Base-by-base conservation (phyloP, 2,329 filamentous ascomycete species). In the Trichoderma pleuroti region DNA sequence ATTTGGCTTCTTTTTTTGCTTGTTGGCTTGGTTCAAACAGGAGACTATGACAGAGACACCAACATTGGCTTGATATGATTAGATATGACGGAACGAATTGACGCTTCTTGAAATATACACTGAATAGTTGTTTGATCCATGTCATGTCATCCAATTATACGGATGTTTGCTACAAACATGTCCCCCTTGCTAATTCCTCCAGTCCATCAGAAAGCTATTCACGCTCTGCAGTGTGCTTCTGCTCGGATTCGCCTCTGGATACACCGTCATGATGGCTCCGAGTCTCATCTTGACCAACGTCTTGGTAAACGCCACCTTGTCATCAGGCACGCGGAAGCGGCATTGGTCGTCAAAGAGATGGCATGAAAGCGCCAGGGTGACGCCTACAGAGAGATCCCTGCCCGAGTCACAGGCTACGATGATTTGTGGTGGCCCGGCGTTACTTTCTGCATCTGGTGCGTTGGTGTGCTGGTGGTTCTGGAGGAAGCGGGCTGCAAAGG, bases 211-310 rank as follows among this genome's bases (percentile, higher is more conserved):
- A 76, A 93, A 97, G 69, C 92, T 92, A 80, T 98, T 98, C 6
- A 98, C 91, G 74, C 93, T 95, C 80, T 98, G 94, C 46, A 98
- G 82, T 0, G 94, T 98, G 26, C 92, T 87, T 42, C 96, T 86
- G 73, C 91, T 94, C 0, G 95, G 94, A 77, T 97, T 97, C 3
- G 91, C 92, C 74, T 92, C 90, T 1, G 94, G 91, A 77, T 91
- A 91, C 0, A 88, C 88, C 6, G 90, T 91, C 80, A 95, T 93
- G 75, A 98, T 92, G 84, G 90, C 92, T n/a, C 92, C 91, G 36
- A 98, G 84, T 66, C 91, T 87, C 75, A 90, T 88, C 75, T 92
- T 91, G 77, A 98, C 94, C 63, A 91, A 84, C 10, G 86, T 84
- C 81, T 99, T 98, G 78, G 89, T 90, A 61, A 95, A 82, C 9